Percentiles rank a stretch among this genome's conserved stretches.
These are phyloP conservation scores for Starmera quercuum DNA, from an alignment of 805 yeast species.

Conservation along the genomic window DNA sequence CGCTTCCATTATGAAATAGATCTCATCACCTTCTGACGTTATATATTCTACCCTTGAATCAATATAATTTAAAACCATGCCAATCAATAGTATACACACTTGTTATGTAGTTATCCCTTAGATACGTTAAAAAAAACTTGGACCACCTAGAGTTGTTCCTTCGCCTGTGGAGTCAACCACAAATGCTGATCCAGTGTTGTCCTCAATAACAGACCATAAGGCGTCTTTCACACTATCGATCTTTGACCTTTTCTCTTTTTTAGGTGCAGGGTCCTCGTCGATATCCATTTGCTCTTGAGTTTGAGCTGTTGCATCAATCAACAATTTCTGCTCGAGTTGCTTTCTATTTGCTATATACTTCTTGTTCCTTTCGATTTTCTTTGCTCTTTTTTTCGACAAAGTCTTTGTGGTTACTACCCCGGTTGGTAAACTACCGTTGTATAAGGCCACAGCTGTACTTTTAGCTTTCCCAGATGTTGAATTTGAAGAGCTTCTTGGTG, in stretches of 20 bases:
- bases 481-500: slow-evolving; percentile 38
- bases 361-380: slow-evolving; percentile 73
- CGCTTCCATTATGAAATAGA: too few relatives aligned
- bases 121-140: slow-evolving; percentile 46
- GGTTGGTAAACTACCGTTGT: slow-evolving; percentile 21
- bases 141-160: slow-evolving; percentile 84
- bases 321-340: slow-evolving; percentile 26
- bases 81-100: not conserved
- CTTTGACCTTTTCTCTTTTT: slow-evolving; percentile 18
- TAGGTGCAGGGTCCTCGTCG: slow-evolving; percentile 27
- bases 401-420: slow-evolving; percentile 43
- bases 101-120: too few relatives aligned
- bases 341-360: slow-evolving; percentile 59
- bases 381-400: slow-evolving; percentile 68
- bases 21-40: too few relatives aligned
- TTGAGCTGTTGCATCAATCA: slow-evolving; percentile 41
- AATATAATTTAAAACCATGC: not conserved
- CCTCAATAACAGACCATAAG: slow-evolving; percentile 66
- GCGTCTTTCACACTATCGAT: slow-evolving; percentile 52
- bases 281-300: slow-evolving; percentile 45
- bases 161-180: slow-evolving; percentile 42
- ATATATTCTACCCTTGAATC: not conserved
- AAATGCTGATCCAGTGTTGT: slow-evolving; percentile 39
- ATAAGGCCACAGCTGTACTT: slow-evolving; percentile 35
- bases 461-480: slow-evolving; percentile 33